phyloP scores from a whole-genome alignment of 306 rosid genomes.

The Vigna hirtella region DNA sequence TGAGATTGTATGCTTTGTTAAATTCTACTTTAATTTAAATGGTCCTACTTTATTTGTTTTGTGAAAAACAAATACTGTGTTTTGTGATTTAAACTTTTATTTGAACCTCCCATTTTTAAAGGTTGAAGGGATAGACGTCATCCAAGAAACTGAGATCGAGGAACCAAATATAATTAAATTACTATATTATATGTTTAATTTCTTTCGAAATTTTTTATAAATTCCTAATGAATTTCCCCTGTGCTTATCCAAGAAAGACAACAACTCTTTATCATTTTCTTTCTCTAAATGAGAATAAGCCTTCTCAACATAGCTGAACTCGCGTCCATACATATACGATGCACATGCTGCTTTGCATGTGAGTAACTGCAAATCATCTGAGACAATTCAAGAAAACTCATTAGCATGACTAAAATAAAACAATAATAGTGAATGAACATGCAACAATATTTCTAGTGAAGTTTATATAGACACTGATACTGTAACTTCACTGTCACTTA shows the following conservation, averaged over 20 bases:
- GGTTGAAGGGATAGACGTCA: too few relatives aligned
- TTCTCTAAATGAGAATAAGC: constrained; percentile 54
- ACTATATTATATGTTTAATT: background rate
- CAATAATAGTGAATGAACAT: background rate
- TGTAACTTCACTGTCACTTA: background rate
- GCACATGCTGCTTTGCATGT: constrained; percentile 86
- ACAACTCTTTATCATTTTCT: constrained; percentile 53
- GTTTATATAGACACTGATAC: background rate
- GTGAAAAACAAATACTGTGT: background rate
- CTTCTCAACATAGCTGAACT: constrained; percentile 58
- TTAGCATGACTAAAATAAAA: background rate
- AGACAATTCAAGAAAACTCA: constrained; percentile 23
- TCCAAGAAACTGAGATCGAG: too few relatives aligned
- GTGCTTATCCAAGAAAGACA: constrained; percentile 59
- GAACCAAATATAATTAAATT: background rate
- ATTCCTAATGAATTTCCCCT: constrained; percentile 53
- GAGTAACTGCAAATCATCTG: constrained; percentile 75
- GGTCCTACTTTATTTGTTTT: too few relatives aligned
- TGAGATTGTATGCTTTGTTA: too few relatives aligned
- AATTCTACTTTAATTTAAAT: too few relatives aligned
- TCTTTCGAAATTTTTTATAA: constrained; percentile 33
- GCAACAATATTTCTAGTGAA: background rate
- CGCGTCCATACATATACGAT: constrained; percentile 66
- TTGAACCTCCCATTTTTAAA: too few relatives aligned
- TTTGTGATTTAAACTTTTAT: too few relatives aligned